These are phyloP conservation scores for Tolypocladium tundrense DNA, from an alignment of 2,329 filamentous ascomycete genomes.

Conservation along the genomic window DNA sequence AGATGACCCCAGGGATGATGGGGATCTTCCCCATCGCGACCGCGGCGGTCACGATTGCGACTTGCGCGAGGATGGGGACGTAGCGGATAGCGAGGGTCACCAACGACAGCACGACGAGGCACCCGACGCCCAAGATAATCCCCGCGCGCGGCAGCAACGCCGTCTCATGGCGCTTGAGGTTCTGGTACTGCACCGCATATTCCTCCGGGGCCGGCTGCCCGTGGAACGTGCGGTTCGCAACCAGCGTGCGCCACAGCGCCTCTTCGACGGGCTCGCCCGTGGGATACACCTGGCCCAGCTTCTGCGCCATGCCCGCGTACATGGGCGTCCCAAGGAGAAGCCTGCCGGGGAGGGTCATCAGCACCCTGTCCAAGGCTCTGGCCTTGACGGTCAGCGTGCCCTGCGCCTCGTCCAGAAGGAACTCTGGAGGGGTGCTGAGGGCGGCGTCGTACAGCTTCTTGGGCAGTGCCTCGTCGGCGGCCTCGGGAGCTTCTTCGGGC, in stretches of 20 bases:
- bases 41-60: not conserved
- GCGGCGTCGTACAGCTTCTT: not conserved
- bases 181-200: slow-evolving; percentile 3
- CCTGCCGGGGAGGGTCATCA: slow-evolving; percentile 1
- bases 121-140: not conserved
- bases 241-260: slow-evolving; percentile 5
- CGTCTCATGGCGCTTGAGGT: slow-evolving; percentile 3
- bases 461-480: not conserved
- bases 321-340: slow-evolving; percentile 1
- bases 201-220: slow-evolving; percentile 1
- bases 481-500: not conserved
- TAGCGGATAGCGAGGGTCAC: slow-evolving; percentile 1
- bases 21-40: not conserved
- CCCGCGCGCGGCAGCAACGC: not conserved
- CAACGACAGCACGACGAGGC: not conserved
- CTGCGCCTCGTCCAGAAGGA: not conserved
- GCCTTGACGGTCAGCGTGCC: not conserved
- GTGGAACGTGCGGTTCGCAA: slow-evolving; percentile 3
- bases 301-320: slow-evolving; percentile 1
- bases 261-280: slow-evolving; percentile 3
- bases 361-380: not conserved
- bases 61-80: slow-evolving; percentile 1
- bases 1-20: not conserved
- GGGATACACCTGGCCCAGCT: slow-evolving; percentile 1
- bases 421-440: not conserved